phyloP scores from a whole-genome alignment of 305 asterid genomes.

The Solanum hybrid region DNA sequence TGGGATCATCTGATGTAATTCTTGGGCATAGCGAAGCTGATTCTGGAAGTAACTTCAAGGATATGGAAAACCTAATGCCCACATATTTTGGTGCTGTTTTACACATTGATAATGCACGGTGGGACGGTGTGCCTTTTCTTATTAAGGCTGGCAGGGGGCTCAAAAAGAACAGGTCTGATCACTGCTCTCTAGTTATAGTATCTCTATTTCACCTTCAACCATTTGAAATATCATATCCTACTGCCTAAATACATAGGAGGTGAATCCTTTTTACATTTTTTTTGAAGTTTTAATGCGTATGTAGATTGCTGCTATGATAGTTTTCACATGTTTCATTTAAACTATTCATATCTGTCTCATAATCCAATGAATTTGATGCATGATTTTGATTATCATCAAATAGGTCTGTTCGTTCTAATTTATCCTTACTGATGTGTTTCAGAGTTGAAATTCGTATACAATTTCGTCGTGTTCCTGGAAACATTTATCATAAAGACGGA shows the following conservation, averaged over 20 bases:
- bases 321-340: background rate
- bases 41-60: constrained; percentile 12
- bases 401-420: background rate
- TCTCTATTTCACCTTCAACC: background rate
- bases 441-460: constrained; percentile 44
- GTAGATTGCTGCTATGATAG: background rate
- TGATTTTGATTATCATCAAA: background rate
- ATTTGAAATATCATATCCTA: background rate
- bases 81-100: constrained; percentile 41
- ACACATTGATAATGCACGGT: constrained; percentile 40
- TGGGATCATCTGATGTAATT: constrained; percentile 33
- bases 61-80: constrained; percentile 14
- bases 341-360: background rate
- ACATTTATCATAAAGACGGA: constrained; percentile 19
- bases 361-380: background rate
- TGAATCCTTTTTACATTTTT: background rate
- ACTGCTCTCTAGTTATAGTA: background rate
- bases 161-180: constrained; percentile 20
- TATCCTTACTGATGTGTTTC: constrained; percentile 1
- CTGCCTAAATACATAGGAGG: background rate
- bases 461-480: constrained; percentile 42
- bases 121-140: constrained; percentile 47
- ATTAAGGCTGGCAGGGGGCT: constrained; percentile 45
- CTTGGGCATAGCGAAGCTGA: constrained; percentile 22
- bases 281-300: background rate